These are phyloP conservation scores for Acrodontium crateriforme DNA, from an alignment of 2,329 filamentous ascomycete species.

Conservation along the genomic window DNA sequence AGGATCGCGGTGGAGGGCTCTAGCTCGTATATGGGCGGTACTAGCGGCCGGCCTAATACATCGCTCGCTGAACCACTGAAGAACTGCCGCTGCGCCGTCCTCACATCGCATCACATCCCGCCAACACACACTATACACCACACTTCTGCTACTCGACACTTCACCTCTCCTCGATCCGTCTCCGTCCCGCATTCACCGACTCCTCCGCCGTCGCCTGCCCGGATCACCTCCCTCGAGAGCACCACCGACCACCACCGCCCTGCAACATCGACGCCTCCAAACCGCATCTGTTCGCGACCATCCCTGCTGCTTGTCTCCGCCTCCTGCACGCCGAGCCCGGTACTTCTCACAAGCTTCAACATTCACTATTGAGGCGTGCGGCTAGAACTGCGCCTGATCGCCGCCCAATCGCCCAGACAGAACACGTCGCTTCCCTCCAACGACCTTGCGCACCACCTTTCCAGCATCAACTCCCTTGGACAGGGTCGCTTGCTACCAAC, in stretches of 20 bases:
- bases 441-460: too few relatives aligned
- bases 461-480: too few relatives aligned
- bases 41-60: background rate
- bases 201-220: background rate
- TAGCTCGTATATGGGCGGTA: background rate
- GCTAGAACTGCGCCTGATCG: too few relatives aligned
- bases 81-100: background rate
- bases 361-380: too few relatives aligned
- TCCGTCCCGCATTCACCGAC: background rate
- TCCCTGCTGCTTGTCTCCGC: too few relatives aligned
- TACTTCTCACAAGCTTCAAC: too few relatives aligned
- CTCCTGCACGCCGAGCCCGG: too few relatives aligned
- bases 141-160: background rate
- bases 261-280: too few relatives aligned
- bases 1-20: background rate
- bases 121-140: background rate
- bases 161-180: background rate
- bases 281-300: too few relatives aligned
- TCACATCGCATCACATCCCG: background rate
- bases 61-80: background rate
- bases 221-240: background rate
- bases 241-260: background rate
- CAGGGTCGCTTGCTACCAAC: background rate
- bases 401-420: too few relatives aligned
- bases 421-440: too few relatives aligned